Evolutionary conservation across 345 rosid species (phyloP).

Genomic region (Brassica nigra): DNA sequence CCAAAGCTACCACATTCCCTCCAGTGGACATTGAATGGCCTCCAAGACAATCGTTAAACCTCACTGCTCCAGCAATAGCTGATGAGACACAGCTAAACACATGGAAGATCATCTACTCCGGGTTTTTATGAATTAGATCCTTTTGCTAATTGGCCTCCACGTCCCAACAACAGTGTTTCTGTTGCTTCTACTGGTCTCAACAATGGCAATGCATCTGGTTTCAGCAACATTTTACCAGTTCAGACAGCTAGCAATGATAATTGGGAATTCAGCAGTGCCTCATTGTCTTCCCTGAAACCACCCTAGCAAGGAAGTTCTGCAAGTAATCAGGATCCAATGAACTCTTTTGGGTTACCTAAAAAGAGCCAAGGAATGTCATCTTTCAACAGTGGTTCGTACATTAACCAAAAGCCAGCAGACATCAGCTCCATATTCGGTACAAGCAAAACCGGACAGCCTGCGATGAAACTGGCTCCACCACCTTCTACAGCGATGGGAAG

Average conservation of each 20-base stretch:
- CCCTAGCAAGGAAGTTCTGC: slow-evolving; percentile 44
- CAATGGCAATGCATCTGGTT: slow-evolving; percentile 50
- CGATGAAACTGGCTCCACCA: slow-evolving; percentile 89
- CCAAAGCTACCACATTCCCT: slow-evolving; percentile 49
- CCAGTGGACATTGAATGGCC: slow-evolving; percentile 91
- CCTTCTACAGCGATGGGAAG: slow-evolving; percentile 73
- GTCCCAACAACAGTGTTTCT: slow-evolving; percentile 43
- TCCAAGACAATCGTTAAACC: slow-evolving; percentile 56
- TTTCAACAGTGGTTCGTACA: slow-evolving; percentile 40
- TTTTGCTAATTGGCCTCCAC: slow-evolving; percentile 88
- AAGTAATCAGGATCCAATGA: slow-evolving; percentile 42
- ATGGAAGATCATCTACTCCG: slow-evolving; percentile 45
- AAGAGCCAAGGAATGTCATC: slow-evolving; percentile 55
- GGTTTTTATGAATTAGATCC: slow-evolving; percentile 77
- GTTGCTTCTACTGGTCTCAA: slow-evolving; percentile 44
- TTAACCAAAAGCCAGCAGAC: slow-evolving; percentile 59
- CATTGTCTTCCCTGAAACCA: slow-evolving; percentile 48
- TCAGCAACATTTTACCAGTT: slow-evolving; percentile 33
- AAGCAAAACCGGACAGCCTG: slow-evolving; percentile 55
- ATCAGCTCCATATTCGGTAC: slow-evolving; percentile 71
- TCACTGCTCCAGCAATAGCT: slow-evolving; percentile 30
- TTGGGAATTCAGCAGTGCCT: slow-evolving; percentile 57
- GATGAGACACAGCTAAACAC: slow-evolving; percentile 46
- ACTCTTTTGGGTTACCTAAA: slow-evolving; percentile 56
- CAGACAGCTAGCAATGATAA: slow-evolving; percentile 38